Percentiles rank a stretch among this genome's conserved stretches.
phyloP scores from a whole-genome alignment of 2,329 filamentous ascomycete genomes.

The Curvularia lunata region DNA sequence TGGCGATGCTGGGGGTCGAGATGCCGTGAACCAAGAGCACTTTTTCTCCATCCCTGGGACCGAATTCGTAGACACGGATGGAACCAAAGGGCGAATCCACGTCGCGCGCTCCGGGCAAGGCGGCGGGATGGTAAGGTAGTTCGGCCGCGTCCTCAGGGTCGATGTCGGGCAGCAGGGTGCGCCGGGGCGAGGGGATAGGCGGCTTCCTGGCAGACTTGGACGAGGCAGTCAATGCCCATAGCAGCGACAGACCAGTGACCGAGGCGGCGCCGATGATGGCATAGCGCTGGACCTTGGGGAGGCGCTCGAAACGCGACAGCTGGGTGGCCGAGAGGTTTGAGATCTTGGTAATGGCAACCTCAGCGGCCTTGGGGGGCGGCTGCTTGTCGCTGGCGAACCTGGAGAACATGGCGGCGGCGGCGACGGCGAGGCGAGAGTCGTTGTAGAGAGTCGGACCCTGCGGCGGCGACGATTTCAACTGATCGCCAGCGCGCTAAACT shows the following conservation, averaged over 20 bases:
- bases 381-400: slow-evolving; percentile 30
- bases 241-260: slow-evolving; percentile 34
- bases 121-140: slow-evolving; percentile 69
- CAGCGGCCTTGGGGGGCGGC: slow-evolving; percentile 15
- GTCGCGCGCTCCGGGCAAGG: slow-evolving; percentile 72
- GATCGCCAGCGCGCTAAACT: slow-evolving; percentile 26
- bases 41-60: slow-evolving; percentile 72
- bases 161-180: slow-evolving; percentile 35
- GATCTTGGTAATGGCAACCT: slow-evolving; percentile 17
- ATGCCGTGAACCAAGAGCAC: slow-evolving; percentile 82
- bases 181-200: slow-evolving; percentile 38
- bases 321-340: slow-evolving; percentile 19
- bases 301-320: slow-evolving; percentile 25
- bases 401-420: slow-evolving; percentile 13
- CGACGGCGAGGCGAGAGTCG: slow-evolving; percentile 24
- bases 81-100: slow-evolving; percentile 73
- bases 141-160: slow-evolving; percentile 31
- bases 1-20: slow-evolving; percentile 74
- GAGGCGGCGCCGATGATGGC: slow-evolving; percentile 34
- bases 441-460: slow-evolving; percentile 22
- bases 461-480: slow-evolving; percentile 25
- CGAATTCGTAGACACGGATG: slow-evolving; percentile 80
- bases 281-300: slow-evolving; percentile 26
- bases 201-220: slow-evolving; percentile 22
- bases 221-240: slow-evolving; percentile 29